Percentiles rank a stretch among this genome's conserved stretches.
Conservation (phyloP, 2,329 filamentous ascomycete genomes). For the Xylaria polymorpha region DNA sequence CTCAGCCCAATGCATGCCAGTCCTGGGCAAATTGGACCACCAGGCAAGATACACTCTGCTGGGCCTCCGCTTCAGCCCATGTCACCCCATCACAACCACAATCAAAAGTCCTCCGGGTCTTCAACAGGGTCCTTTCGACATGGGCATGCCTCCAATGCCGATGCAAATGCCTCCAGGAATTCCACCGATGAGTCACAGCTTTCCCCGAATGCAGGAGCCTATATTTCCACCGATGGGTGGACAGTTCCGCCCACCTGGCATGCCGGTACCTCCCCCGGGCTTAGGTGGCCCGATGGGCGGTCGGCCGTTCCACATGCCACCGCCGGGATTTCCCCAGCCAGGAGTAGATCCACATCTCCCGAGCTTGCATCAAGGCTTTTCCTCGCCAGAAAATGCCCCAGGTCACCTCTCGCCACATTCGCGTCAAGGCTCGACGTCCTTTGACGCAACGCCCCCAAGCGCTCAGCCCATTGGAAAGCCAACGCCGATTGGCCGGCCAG, state of each 20-base stretch:
- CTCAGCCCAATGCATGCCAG: constrained; percentile 74
- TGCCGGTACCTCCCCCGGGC: constrained; percentile 63
- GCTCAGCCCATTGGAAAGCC: constrained; percentile 83
- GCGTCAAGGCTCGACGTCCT: constrained; percentile 78
- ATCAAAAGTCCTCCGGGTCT: constrained; percentile 69
- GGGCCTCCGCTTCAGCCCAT: constrained; percentile 62
- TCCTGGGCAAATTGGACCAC: constrained; percentile 70
- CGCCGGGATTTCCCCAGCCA: constrained; percentile 66
- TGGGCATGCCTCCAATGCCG: constrained; percentile 64
- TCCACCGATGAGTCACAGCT: constrained; percentile 67
- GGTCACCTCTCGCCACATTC: constrained; percentile 69
- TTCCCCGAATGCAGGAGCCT: constrained; percentile 54
- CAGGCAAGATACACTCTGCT: constrained; percentile 68
- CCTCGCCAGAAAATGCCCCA: constrained; percentile 48
- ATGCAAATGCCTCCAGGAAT: constrained; percentile 68
- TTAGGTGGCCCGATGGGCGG: constrained; percentile 58
- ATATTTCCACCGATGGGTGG: constrained; percentile 58
- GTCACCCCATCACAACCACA: constrained; percentile 70
- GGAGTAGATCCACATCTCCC: constrained; percentile 53
- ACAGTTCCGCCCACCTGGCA: constrained; percentile 60
- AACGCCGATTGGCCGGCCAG: constrained; percentile 87
- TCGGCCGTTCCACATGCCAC: constrained; percentile 60
- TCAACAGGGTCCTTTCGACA: constrained; percentile 55
- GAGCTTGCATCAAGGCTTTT: constrained; percentile 55
- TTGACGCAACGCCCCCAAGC: constrained; percentile 52